Conservation (phyloP, 2,329 filamentous ascomycete species). For the Diaporthe ilicicola region DNA sequence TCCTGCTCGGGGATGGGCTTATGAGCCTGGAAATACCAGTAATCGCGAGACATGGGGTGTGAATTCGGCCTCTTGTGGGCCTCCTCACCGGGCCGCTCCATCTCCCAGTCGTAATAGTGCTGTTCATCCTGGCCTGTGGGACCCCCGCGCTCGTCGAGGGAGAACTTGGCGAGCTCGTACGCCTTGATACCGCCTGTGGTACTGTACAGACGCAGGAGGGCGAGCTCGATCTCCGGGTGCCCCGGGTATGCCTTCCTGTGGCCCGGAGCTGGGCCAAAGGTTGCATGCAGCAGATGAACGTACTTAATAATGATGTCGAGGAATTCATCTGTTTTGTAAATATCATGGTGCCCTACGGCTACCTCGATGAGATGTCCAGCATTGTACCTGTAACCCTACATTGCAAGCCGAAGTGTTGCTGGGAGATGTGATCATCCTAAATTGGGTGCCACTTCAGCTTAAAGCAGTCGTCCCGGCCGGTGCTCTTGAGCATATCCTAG, state of each 20-base stretch:
- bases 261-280: conserved; percentile 58
- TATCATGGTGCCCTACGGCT: conserved; percentile 62
- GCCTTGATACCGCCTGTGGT: conserved; percentile 46
- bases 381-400: conserved; percentile 56
- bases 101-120: conserved; percentile 64
- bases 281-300: conserved; percentile 57
- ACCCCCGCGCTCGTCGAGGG: conserved; percentile 66
- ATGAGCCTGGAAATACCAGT: conserved; percentile 67
- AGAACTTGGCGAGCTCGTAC: conserved; percentile 61
- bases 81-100: conserved; percentile 57
- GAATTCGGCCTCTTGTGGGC: conserved; percentile 55
- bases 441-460: conserved; percentile 63
- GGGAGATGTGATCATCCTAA: conserved; percentile 58
- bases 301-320: conserved; percentile 63
- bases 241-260: conserved; percentile 68
- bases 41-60: conserved; percentile 50
- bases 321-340: conserved; percentile 60
- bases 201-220: conserved; percentile 49
- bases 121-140: conserved; percentile 55
- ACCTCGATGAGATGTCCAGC: conserved; percentile 70
- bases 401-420: conserved; percentile 44
- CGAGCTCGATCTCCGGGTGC: conserved; percentile 63
- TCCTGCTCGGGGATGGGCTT: conserved; percentile 61
- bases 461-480: conserved; percentile 66
- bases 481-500: conserved; percentile 60